phyloP scores from a whole-genome alignment of 1,284 basidiomycete genomes.

The Singerocomus inundabilis region DNA sequence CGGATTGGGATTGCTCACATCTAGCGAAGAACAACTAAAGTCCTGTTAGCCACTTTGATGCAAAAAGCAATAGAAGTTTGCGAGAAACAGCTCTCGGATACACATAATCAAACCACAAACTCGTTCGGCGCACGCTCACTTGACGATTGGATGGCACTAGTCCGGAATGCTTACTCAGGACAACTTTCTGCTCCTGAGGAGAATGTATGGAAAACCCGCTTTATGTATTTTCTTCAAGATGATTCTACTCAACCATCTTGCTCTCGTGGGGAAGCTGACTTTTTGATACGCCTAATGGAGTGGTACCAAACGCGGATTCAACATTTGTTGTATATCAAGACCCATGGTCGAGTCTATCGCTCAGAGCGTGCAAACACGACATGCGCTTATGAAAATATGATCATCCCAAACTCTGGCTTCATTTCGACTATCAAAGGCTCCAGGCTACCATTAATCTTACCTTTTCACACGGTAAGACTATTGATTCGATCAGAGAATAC shows the following conservation, averaged over 20 bases:
- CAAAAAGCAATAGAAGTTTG: conserved; percentile 46
- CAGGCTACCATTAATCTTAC: conserved; percentile 52
- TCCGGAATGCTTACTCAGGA: conserved; percentile 35
- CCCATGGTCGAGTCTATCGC: conserved; percentile 35
- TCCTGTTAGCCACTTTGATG: conserved; percentile 42
- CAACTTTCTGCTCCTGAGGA: conserved; percentile 31
- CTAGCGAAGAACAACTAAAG: conserved; percentile 20
- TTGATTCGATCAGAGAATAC: not conserved
- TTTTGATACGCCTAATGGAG: conserved; percentile 54
- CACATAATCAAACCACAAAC: conserved; percentile 40
- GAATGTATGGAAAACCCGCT: conserved; percentile 39
- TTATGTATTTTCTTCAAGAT: conserved; percentile 38
- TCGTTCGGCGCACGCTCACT: conserved; percentile 37
- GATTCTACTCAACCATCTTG: conserved; percentile 27
- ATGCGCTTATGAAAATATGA: conserved; percentile 14
- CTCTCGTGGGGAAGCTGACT: conserved; percentile 47
- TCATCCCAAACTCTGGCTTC: conserved; percentile 34
- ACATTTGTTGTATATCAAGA: conserved; percentile 49
- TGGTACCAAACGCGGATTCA: conserved; percentile 50
- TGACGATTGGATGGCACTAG: conserved; percentile 46
- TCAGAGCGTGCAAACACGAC: conserved; percentile 17
- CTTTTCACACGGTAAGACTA: conserved; percentile 52
- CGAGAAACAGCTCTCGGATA: conserved; percentile 46
- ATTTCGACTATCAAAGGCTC: conserved; percentile 38
- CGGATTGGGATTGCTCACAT: conserved; percentile 6